phyloP scores from a whole-genome alignment of 108 stramenopile genomes.

The Fistulifera pelliculosa region DNA sequence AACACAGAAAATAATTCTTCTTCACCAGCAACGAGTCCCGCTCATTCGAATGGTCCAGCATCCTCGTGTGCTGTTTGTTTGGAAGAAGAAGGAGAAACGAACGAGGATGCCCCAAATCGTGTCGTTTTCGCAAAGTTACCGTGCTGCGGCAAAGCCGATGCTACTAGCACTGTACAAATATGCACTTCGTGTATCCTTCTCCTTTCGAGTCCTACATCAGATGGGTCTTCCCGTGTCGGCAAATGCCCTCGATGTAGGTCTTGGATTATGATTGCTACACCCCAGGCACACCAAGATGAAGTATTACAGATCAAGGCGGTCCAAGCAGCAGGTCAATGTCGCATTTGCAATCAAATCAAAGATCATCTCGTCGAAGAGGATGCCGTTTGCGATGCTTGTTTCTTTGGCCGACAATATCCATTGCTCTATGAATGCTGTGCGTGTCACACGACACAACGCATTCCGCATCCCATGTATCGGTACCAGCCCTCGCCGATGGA shows the following conservation, averaged over 20 bases:
- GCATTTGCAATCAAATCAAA: slow-evolving; percentile 8
- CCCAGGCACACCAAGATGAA: neutral
- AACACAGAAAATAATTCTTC: too few species aligned
- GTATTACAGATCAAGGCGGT: neutral
- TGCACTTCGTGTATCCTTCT: slow-evolving; percentile 10
- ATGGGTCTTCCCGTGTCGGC: slow-evolving; percentile 5
- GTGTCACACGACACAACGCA: slow-evolving; percentile 16
- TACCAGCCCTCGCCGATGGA: slow-evolving; percentile 8
- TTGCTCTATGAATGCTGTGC: slow-evolving; percentile 18
- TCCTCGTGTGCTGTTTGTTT: too few species aligned
- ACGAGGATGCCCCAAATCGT: too few species aligned
- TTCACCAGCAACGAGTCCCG: too few species aligned
- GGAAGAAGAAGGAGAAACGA: too few species aligned
- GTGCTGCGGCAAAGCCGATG: slow-evolving; percentile 4
- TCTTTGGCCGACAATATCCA: slow-evolving; percentile 8
- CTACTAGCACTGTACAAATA: neutral
- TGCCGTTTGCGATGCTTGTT: slow-evolving; percentile 14
- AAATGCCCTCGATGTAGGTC: slow-evolving; percentile 8
- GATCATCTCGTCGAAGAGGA: slow-evolving; percentile 2
- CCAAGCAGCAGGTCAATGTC: neutral
- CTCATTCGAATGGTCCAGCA: too few species aligned
- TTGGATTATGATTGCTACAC: slow-evolving; percentile 2
- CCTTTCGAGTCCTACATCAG: slow-evolving; percentile 4
- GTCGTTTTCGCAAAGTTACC: slow-evolving; percentile 3
- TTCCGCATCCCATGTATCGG: slow-evolving; percentile 30